Percentiles rank a stretch among this genome's conserved stretches.
Evolutionary conservation across 176 grass and related monocot species (phyloP).

Genomic region (Oryza meridionalis): DNA sequence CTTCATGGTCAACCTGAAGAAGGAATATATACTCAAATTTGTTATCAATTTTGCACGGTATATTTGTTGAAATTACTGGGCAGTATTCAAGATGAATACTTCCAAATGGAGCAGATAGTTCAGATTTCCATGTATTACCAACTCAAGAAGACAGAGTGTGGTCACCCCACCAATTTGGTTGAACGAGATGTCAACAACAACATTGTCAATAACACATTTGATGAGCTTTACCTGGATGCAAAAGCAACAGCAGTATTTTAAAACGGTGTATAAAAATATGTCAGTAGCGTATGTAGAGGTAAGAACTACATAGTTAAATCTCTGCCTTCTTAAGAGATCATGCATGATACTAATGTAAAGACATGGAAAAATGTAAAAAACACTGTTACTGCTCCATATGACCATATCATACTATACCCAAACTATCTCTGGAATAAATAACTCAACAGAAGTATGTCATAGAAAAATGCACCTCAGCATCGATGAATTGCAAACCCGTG

Average conservation of each 20-base stretch:
- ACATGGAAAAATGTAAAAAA: constrained; percentile 2
- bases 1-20: constrained; percentile 58
- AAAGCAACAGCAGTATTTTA: constrained; percentile 36
- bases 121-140: constrained; percentile 48
- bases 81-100: background rate
- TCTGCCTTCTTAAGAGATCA: background rate
- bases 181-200: constrained; percentile 87
- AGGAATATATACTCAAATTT: background rate
- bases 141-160: constrained; percentile 72
- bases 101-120: background rate
- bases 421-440: constrained; percentile 4
- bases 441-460: constrained; percentile 8
- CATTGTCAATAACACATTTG: constrained; percentile 73
- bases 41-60: background rate
- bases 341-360: background rate
- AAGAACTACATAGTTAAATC: background rate
- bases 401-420: background rate
- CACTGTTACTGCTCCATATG: background rate
- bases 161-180: constrained; percentile 78
- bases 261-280: background rate
- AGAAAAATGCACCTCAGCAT: constrained; percentile 60
- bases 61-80: background rate
- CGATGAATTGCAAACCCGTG: constrained; percentile 51
- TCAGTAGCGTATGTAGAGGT: background rate
- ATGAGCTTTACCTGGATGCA: constrained; percentile 76